Evolutionary conservation across 2,329 filamentous ascomycete species (phyloP), one percentile per base, ranked within the genome.

Genomic region (Fusarium subglutinans): DNA sequence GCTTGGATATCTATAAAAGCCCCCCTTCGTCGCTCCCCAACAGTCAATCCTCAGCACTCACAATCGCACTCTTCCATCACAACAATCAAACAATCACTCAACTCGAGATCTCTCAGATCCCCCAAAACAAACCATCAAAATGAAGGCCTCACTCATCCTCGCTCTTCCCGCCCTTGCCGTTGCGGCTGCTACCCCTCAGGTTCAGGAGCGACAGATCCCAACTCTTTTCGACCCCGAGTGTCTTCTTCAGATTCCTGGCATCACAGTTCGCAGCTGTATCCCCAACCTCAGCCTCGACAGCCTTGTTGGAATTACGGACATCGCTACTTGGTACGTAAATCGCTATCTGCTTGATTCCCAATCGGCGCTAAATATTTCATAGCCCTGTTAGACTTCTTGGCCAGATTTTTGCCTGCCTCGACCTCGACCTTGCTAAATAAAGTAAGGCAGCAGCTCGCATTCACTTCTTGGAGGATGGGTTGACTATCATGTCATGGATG

Each of bases 1-100:
- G 4, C 4, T 5, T 2, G 3, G 5, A 65, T 30, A 12, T 53
- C 67, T 74, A 74, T 74, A 74, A 69, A 61, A 65, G 3, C 6
- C 30, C 24, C 2, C 18, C 6, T 5, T 28, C 7, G 0, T 60
- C 38, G 30, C 20, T 35, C 11, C 10, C 10, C 9, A 35, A 17
- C 14, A 2, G 3, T 60, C 3, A 12, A 48, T 63, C 51, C 45
- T 41, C 60, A 69, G 4, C 43, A 63, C 44, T 56, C 56, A 40
- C 54, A 72, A 35, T 53, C 63, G 58, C 47, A 56, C 24, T 35
- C 55, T 40, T 55, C 35, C 4, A 60, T 38, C 30, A 41, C 38
- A 24, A 57, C 37, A 14, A 56, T 37, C 30, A 60, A 43, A 26
- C 37, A 40, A 59, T 3, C 3, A 47, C 7, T 45, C 3, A 22